Evolutionary conservation across 345 rosid genomes (phyloP).

Genomic region (Syzygium aromaticum): DNA sequence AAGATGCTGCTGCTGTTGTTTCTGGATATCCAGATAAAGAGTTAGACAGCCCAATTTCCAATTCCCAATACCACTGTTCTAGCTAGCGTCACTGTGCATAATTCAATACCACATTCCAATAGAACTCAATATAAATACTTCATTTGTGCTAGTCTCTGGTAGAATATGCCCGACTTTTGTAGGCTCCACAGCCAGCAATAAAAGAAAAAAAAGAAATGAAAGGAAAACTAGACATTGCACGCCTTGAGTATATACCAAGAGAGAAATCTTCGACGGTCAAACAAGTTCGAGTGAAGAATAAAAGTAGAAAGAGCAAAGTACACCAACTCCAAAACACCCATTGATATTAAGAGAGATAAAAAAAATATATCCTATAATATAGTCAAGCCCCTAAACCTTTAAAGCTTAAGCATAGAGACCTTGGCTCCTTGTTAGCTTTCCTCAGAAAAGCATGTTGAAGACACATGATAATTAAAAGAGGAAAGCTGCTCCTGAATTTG

Average conservation of each 20-base stretch:
- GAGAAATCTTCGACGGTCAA: not conserved
- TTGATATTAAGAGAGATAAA: not conserved
- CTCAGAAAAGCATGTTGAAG: not conserved
- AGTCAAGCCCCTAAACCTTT: not conserved
- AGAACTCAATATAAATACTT: not conserved
- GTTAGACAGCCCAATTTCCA: not conserved
- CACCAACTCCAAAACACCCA: not conserved
- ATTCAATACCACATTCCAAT: not conserved
- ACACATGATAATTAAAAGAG: not conserved
- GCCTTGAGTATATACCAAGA: not conserved
- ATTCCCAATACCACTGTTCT: not conserved
- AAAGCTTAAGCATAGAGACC: not conserved
- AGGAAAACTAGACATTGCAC: not conserved
- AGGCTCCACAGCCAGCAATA: not conserved
- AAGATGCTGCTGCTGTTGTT: not conserved
- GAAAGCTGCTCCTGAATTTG: not conserved
- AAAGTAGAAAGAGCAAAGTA: not conserved
- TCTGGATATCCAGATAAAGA: not conserved
- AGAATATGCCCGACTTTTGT: not conserved
- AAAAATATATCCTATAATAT: not conserved
- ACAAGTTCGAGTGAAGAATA: not conserved
- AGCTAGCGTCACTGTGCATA: not conserved
- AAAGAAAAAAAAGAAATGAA: not conserved
- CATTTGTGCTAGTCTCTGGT: not conserved
- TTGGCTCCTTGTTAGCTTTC: not conserved